phyloP scores from a whole-genome alignment of 768 basidiomycete species.

The Fistulinella prunicolor region DNA sequence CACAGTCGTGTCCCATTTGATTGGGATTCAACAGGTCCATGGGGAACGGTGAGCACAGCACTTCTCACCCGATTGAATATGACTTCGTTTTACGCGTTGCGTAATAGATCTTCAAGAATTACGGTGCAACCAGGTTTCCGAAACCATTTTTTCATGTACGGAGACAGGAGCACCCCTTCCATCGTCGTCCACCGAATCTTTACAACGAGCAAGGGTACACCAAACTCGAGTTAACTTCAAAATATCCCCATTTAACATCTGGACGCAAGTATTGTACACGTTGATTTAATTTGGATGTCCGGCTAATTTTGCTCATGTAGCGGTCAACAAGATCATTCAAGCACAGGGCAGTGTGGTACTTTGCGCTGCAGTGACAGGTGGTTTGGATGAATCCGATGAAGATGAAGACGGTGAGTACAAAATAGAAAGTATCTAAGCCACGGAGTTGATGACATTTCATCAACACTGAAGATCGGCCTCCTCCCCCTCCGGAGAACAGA shows the following conservation, averaged over 20 bases:
- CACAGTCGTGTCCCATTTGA: slow-evolving; percentile 16
- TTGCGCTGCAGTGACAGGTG: slow-evolving; percentile 46
- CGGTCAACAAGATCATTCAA: slow-evolving; percentile 53
- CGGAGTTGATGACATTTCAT: not conserved
- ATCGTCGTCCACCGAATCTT: slow-evolving; percentile 23
- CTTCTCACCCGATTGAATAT: not conserved
- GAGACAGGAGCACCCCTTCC: slow-evolving; percentile 21
- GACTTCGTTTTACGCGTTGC: not conserved
- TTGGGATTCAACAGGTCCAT: slow-evolving; percentile 12
- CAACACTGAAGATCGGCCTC: slow-evolving; percentile 16
- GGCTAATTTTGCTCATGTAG: slow-evolving; percentile 29
- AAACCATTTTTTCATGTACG: slow-evolving; percentile 19
- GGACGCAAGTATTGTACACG: slow-evolving; percentile 30
- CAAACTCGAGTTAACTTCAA: slow-evolving; percentile 26
- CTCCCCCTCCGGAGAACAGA: slow-evolving; percentile 45
- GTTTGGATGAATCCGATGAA: slow-evolving; percentile 35
- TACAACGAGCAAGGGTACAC: slow-evolving; percentile 22
- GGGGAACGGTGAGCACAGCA: slow-evolving; percentile 21
- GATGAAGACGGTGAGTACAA: slow-evolving; percentile 22
- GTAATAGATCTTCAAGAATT: slow-evolving; percentile 11
- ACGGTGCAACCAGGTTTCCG: slow-evolving; percentile 20
- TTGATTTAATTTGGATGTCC: not conserved
- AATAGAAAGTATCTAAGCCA: slow-evolving; percentile 16
- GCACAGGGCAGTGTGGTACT: slow-evolving; percentile 39
- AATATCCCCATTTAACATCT: slow-evolving; percentile 45